phyloP scores from a whole-genome alignment of 208 protist species.

The Phytomonas francai region DNA sequence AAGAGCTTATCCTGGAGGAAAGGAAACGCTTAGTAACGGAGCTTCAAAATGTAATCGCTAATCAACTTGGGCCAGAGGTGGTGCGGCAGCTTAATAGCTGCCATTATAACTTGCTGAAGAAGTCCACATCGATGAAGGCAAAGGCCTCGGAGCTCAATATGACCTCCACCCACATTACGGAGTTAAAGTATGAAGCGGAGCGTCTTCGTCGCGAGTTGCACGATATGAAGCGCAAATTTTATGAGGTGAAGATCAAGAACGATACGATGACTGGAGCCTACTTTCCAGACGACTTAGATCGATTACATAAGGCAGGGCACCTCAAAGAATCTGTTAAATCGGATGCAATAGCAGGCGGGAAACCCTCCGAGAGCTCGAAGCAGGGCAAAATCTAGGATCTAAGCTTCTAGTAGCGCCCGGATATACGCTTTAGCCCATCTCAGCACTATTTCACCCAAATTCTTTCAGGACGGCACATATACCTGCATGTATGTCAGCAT shows the following conservation, averaged over 20 bases:
- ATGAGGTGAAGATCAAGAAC: constrained; percentile 89
- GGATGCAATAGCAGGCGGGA: background rate
- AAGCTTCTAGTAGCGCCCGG: background rate
- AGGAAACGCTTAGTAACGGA: constrained; percentile 94
- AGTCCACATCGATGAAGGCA: constrained; percentile 91
- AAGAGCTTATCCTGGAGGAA: constrained; percentile 93
- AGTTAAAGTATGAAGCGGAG: constrained; percentile 93
- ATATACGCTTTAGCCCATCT: background rate
- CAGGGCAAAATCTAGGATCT: background rate
- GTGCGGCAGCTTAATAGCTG: constrained; percentile 92
- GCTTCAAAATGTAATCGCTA: constrained; percentile 91
- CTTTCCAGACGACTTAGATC: background rate
- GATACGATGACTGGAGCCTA: constrained; percentile 13
- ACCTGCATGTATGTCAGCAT: background rate
- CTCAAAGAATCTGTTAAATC: background rate
- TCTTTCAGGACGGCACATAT: background rate
- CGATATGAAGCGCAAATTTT: constrained; percentile 92
- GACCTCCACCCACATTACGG: constrained; percentile 66
- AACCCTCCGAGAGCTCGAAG: background rate
- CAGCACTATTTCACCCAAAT: background rate
- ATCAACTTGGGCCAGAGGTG: constrained; percentile 93
- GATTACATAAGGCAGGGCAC: background rate
- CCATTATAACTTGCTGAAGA: constrained; percentile 89
- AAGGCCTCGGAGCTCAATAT: constrained; percentile 88
- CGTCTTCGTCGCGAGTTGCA: constrained; percentile 89